Base-by-base conservation (phyloP, 1,139 yeast species). In the Candida sp. region DNA sequence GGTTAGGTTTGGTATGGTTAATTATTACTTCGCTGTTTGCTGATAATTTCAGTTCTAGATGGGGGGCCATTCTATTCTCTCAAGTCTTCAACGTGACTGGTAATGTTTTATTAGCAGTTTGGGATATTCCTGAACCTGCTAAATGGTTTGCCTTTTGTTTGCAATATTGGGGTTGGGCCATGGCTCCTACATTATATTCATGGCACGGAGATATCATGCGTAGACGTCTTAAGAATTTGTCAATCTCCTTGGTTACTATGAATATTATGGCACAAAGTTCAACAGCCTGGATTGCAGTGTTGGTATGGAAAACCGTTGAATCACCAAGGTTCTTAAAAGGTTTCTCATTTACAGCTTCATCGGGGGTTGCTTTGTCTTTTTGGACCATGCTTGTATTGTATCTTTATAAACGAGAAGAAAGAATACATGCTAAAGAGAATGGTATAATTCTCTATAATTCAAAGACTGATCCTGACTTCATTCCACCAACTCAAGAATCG, bases 401-500 rank as follows among this genome's bases (percentile, higher is more conserved):
- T 54, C 69, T 79, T 47, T 82, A 81, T 65, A 83, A 82, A 60
- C 70, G 71, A 40, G 77, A 80, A 43, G 88, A 83, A 55, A 70
- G 73, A 45, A 60, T 59, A 40, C 56, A 69, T 45, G 84, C 87
- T 9, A 60, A 62, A 39, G 73, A 68, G 22, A 79, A 81, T 49
- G 84, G 84, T 29, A 77, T 79, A 45, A 65, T 71, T 29, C 45
- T 79, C 21, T 77, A 68, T 55, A 73, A 77, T 50, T 73, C 81
- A 3, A 45, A 47, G 9, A 37, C 21, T 8, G 51, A 49, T 39
- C 53, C 54, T 9, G 41, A 37, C 30, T 54, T 50, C 38, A 36
- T 53, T 21, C 56, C 56, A 5, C 25, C 34, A 33, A 25, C 23
- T 22, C 12, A 7, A 21, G 27, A 35, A 21, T 15, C 27, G 8